Evolutionary conservation across 352 stramenopile genomes (phyloP), one percentile per base, ranked within the genome.

Genomic region (Pythium myriotylum): DNA sequence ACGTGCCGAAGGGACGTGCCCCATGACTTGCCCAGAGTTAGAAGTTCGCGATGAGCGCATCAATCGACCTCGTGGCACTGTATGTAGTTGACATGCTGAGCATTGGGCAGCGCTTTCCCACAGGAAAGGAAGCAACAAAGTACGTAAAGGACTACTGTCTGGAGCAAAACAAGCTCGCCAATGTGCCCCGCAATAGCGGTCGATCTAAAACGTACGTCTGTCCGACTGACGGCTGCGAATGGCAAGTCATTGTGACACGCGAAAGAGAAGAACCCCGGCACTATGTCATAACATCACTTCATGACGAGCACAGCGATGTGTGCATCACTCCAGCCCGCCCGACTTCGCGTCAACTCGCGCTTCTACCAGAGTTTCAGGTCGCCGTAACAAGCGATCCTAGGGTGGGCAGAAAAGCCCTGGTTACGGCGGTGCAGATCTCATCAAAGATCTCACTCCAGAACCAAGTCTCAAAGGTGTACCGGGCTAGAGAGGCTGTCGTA

Each of bases 361-460:
- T 22, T 27, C 35, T 59, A 10, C 22, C 52, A 4, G 54, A 62
- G 32, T 62, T 62, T 39, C 13, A 29, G 1, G 45, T 49, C 40
- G 45, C 54, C 9, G 29, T 62, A 10, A 39, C 45, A 7, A 62
- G 54, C 43, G 35, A 54, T 45, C 23, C 10, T 27, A 3, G 8
- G 0, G 43, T 62, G 1, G 47, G 42, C 4, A 6, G 14, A 7
- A 47, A 32, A 14, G 2, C 53, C 9, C 29, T 60, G 5, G 20
- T 19, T 0, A 16, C 53, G 3, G 24, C 53, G 4, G 53, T 60
- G 16, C 40, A 50, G 19, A 16, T n/a, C 4, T 52, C 53, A 0
- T 60, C 53, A 12, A 8, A n/a, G 7, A 60, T 60, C 19, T 41
- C 53, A 16, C 53, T 60, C 16, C 53, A 52, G 0, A 52, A 50